Evolutionary conservation across 495 filamentous ascomycete species (phyloP), one percentile per base, ranked within the genome.

Genomic region (Aspergillus bridgeri): DNA sequence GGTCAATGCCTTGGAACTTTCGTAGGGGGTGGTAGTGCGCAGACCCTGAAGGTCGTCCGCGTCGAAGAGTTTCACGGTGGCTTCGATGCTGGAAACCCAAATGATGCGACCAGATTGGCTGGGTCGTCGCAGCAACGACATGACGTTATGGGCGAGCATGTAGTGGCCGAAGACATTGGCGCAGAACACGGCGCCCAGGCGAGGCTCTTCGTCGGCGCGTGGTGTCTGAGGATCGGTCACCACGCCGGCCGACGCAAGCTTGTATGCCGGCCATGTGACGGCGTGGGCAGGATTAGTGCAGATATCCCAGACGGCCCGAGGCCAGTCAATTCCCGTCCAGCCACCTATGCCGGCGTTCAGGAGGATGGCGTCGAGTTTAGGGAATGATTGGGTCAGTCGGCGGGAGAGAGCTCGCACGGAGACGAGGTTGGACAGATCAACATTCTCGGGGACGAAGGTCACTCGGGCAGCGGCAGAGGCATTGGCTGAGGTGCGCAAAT

Each of bases 161-260:
- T 98, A 98, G 72, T 98, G 94, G 0, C 95, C 94, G 66, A 98
- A 96, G 25, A 96, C 82, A 66, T 98, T 98, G 51, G 91, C 85
- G 69, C 86, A 88, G 71, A 97, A 98, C 6, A 97, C 82, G 51
- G 86, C 75, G 3, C 91, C 95, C 0, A 98, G 73, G 1, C 76
- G 72, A 1, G 84, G 82, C 54, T 88, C 83, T 22, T 56, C 44
- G 4, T 53, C 58, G 9, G 29, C 20, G 8, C 53, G 24, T 3
- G 22, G 23, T 8, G 67, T 73, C 49, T 77, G 75, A 9, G 63
- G 62, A 15, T 61, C 60, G 18, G 70, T 85, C 59, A 83, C 62
- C 42, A 79, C 77, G 15, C 92, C 92, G 0, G 79, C 67, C 0
- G 71, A 70, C 17, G 85, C 77, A 19, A 85, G 62, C 73, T 96